Conservation (phyloP, 768 basidiomycete genomes). For the Termitomyces sp. region DNA sequence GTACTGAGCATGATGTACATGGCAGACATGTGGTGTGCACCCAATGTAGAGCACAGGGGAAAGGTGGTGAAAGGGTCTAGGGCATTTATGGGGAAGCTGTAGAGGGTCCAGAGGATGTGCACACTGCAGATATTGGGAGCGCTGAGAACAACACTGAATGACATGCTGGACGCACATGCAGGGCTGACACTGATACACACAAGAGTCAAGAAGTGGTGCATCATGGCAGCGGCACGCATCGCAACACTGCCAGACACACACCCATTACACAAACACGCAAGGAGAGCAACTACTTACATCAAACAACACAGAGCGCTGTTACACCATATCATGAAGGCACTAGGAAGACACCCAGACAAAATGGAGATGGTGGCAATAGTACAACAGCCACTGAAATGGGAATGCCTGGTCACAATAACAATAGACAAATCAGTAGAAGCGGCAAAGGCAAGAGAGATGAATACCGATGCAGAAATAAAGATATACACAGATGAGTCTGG, state of each 20-base stretch:
- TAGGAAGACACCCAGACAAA: background rate
- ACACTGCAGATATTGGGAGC: background rate
- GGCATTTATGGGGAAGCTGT: too few relatives aligned
- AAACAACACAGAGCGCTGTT: constrained; percentile 5
- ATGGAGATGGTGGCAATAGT: background rate
- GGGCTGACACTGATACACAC: too few relatives aligned
- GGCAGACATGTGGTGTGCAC: background rate
- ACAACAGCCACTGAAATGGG: background rate
- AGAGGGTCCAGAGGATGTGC: background rate
- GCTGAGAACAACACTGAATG: background rate
- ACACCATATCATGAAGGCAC: constrained; percentile 4
- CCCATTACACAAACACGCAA: too few relatives aligned
- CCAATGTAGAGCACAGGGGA: too few relatives aligned
- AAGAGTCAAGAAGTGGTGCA: background rate
- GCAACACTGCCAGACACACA: too few relatives aligned
- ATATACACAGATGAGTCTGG: background rate
- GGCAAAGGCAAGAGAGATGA: background rate
- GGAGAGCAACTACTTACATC: too few relatives aligned
- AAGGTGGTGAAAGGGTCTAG: background rate
- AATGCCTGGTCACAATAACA: too few relatives aligned
- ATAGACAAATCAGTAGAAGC: too few relatives aligned
- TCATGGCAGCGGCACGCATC: too few relatives aligned
- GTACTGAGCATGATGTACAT: background rate
- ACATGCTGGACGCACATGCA: background rate
- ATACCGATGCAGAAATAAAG: background rate